phyloP scores from a whole-genome alignment of 441 rosid species.

The Croton setiger region DNA sequence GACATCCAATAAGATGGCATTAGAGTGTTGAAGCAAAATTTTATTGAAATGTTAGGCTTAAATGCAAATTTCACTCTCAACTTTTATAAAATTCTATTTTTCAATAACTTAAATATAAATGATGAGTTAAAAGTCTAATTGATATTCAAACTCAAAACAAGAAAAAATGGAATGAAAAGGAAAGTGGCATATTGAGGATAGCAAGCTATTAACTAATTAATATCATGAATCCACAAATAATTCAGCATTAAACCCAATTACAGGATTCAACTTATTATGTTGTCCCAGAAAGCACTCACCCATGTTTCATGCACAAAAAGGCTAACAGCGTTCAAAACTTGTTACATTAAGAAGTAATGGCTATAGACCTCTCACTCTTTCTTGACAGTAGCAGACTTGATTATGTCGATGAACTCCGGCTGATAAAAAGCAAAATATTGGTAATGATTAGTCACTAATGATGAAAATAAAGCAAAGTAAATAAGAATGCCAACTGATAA shows the following conservation, averaged over 20 bases:
- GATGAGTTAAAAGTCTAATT: background rate
- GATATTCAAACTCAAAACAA: background rate
- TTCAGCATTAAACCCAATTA: background rate
- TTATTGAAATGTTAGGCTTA: too few species aligned
- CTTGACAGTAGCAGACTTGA: constrained; percentile 55
- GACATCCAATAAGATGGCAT: too few species aligned
- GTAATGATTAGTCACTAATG: background rate
- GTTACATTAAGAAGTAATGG: background rate
- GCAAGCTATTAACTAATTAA: background rate
- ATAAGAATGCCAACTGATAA: background rate
- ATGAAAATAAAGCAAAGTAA: constrained; percentile 2
- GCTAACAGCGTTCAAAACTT: background rate
- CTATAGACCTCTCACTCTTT: constrained; percentile 26
- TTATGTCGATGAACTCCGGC: constrained; percentile 68
- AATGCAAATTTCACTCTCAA: too few species aligned
- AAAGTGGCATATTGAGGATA: background rate
- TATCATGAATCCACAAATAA: background rate
- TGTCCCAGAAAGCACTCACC: background rate
- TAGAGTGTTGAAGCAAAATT: too few species aligned
- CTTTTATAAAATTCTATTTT: too few species aligned
- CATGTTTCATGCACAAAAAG: background rate
- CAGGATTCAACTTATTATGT: background rate
- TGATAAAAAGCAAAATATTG: constrained; percentile 17
- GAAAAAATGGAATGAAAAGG: too few species aligned
- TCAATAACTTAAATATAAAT: background rate